A percentile compares a stretch with the other conserved stretches of the same genome.
Evolutionary conservation across 2,329 filamentous ascomycete species (phyloP).

Genomic region (Sarocladium strictum): DNA sequence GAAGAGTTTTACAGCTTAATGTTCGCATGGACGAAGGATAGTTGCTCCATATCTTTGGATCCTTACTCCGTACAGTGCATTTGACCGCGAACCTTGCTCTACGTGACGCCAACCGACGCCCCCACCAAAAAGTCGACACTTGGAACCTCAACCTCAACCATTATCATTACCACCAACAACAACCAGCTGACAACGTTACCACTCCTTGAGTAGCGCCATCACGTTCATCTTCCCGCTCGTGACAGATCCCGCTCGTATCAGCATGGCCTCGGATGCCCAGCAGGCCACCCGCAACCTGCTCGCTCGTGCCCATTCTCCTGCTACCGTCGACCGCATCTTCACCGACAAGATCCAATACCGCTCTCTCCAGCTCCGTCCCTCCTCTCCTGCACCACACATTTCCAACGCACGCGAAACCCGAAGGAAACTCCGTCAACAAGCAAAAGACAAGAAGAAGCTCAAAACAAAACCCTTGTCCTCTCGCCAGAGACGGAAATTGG

Average conservation of each 20-base stretch:
- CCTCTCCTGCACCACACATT: slow-evolving; percentile 56
- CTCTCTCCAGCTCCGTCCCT: slow-evolving; percentile 71
- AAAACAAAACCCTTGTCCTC: slow-evolving; percentile 69
- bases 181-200: too few relatives aligned
- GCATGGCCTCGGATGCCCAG: slow-evolving; percentile 29
- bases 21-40: too few relatives aligned
- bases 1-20: too few relatives aligned
- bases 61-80: neutral
- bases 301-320: slow-evolving; percentile 69
- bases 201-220: too few relatives aligned
- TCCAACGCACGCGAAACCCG: slow-evolving; percentile 51
- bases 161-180: too few relatives aligned
- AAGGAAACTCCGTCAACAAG: slow-evolving; percentile 39
- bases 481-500: slow-evolving; percentile 65
- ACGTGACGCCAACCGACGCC: neutral
- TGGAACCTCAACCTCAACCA: neutral
- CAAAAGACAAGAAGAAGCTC: slow-evolving; percentile 40
- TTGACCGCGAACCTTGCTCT: neutral
- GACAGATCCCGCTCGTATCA: neutral
- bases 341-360: slow-evolving; percentile 78
- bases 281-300: slow-evolving; percentile 60
- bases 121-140: neutral
- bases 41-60: too few relatives aligned
- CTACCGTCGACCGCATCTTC: slow-evolving; percentile 66
- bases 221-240: too few relatives aligned